Evolutionary conservation across 352 stramenopile genomes (phyloP).

Genomic region (Globisporangium splendens): DNA sequence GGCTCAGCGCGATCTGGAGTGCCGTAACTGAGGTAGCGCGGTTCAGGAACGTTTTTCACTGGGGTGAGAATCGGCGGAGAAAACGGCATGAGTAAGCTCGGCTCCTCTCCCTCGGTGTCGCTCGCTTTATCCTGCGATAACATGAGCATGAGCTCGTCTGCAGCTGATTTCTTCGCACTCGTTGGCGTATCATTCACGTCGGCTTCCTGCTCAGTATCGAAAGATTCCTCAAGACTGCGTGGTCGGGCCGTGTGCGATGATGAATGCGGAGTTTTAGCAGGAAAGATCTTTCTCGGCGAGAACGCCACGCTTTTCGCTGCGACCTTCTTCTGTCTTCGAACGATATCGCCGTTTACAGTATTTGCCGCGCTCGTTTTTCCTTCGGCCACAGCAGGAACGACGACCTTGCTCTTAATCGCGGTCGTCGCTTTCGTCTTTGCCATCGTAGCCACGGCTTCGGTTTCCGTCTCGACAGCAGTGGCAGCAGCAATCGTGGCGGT

Average conservation of each 20-base stretch:
- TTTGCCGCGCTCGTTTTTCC: background rate
- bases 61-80: constrained; percentile 17
- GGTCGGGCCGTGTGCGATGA: background rate
- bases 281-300: background rate
- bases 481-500: background rate
- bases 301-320: constrained; percentile 20
- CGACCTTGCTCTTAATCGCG: constrained; percentile 4
- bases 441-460: background rate
- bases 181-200: constrained; percentile 16
- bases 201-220: constrained; percentile 7
- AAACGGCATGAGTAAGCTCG: constrained; percentile 53
- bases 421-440: background rate
- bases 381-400: background rate
- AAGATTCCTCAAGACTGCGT: constrained; percentile 11
- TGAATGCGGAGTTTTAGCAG: background rate
- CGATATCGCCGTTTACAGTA: background rate
- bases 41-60: constrained; percentile 4
- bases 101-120: constrained; percentile 51
- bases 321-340: constrained; percentile 12
- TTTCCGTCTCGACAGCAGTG: background rate
- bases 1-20: background rate
- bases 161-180: constrained; percentile 19
- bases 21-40: constrained; percentile 7
- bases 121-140: constrained; percentile 53
- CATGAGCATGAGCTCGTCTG: constrained; percentile 52